Evolutionary conservation across 495 filamentous ascomycete species (phyloP).

Genomic region (Baudoinia panamericana): DNA sequence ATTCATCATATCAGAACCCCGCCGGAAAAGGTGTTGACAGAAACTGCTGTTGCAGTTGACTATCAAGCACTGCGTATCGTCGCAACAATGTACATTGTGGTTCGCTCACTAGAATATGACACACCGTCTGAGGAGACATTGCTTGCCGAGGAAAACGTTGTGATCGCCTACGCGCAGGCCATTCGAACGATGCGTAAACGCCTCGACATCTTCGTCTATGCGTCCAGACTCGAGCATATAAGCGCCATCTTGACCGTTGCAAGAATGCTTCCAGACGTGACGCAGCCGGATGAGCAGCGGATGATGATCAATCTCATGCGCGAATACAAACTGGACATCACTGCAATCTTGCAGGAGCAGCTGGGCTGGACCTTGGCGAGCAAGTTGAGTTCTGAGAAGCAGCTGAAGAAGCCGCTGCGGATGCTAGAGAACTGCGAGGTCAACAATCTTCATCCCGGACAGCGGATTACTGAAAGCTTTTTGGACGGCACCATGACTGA

Average conservation of each 20-base stretch:
- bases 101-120: constrained; percentile 13
- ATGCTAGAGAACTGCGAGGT: constrained; percentile 12
- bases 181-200: constrained; percentile 55
- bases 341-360: constrained; percentile 36
- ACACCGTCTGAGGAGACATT: constrained; percentile 5
- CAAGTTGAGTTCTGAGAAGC: not conserved
- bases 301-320: constrained; percentile 41
- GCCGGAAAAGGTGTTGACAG: not conserved
- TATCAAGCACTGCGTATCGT: constrained; percentile 22
- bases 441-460: constrained; percentile 22
- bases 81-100: constrained; percentile 31
- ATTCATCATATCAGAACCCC: not conserved
- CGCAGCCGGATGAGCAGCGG: constrained; percentile 35
- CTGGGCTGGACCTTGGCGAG: constrained; percentile 14
- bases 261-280: constrained; percentile 44
- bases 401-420: not conserved
- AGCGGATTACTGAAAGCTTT: constrained; percentile 21
- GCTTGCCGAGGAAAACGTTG: constrained; percentile 46
- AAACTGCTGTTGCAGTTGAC: constrained; percentile 11
- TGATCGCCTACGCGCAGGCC: constrained; percentile 69
- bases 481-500: constrained; percentile 15
- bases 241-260: constrained; percentile 40
- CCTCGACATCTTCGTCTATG: constrained; percentile 74
- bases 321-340: constrained; percentile 40
- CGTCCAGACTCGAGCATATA: constrained; percentile 49